Evolutionary conservation across 2,329 filamentous ascomycete species (phyloP).

Genomic region (Aspergillus costaricaensis): DNA sequence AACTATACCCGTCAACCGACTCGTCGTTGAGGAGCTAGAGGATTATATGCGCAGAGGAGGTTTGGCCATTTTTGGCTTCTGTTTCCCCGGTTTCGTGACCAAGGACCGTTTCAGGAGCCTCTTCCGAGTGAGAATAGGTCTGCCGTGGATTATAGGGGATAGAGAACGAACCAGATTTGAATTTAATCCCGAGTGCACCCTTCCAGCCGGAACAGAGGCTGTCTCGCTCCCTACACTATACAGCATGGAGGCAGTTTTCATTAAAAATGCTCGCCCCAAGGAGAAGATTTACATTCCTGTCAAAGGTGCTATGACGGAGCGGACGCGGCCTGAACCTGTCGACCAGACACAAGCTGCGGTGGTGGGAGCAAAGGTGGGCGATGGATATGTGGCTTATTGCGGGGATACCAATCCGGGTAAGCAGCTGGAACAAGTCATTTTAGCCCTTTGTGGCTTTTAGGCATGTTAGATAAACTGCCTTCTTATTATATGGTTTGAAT

Average conservation of each 20-base stretch:
- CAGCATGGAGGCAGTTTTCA: neutral
- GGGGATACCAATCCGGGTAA: neutral
- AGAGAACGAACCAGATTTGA: neutral
- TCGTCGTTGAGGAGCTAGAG: neutral
- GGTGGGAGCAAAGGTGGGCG: neutral
- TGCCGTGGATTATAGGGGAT: neutral
- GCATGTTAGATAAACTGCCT: too few species aligned
- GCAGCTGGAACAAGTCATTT: neutral
- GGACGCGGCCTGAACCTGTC: neutral
- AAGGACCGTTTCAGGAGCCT: neutral
- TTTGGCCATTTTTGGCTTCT: conserved; percentile 6
- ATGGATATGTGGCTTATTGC: neutral
- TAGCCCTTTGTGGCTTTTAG: neutral
- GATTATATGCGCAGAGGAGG: conserved; percentile 7
- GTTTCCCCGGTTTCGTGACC: neutral
- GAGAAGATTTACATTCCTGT: neutral
- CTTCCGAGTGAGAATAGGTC: neutral
- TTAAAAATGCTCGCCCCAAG: neutral
- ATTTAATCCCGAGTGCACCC: neutral
- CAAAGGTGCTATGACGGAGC: neutral
- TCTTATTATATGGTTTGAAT: too few species aligned
- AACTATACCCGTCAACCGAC: neutral
- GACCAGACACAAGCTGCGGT: neutral
- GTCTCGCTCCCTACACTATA: neutral
- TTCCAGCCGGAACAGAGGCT: neutral